Evolutionary conservation across 495 filamentous ascomycete species (phyloP).

Genomic region (Daldinia bambusicola): DNA sequence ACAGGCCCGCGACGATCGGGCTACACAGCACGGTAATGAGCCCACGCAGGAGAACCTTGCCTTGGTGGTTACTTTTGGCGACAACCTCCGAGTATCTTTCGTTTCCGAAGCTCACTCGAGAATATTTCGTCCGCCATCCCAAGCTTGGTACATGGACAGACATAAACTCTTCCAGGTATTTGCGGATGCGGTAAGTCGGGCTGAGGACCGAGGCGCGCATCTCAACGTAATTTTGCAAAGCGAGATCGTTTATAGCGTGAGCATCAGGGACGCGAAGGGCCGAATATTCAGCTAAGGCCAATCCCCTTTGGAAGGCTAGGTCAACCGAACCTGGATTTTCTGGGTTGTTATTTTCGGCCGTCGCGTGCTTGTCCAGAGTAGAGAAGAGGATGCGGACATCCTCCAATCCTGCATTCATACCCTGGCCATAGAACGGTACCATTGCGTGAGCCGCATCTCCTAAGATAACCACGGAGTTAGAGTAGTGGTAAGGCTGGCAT

Average conservation of each 20-base stretch:
- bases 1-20: conserved; percentile 43
- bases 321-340: conserved; percentile 24
- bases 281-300: conserved; percentile 79
- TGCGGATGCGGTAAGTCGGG: conserved; percentile 78
- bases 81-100: conserved; percentile 88
- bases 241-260: conserved; percentile 90
- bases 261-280: conserved; percentile 77
- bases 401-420: conserved; percentile 88
- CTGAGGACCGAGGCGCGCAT: conserved; percentile 87
- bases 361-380: conserved; percentile 70
- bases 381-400: conserved; percentile 85
- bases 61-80: conserved; percentile 72
- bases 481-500: conserved; percentile 86
- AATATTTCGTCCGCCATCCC: conserved; percentile 93
- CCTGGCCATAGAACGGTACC: conserved; percentile 94
- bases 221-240: conserved; percentile 89
- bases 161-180: conserved; percentile 85
- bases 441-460: conserved; percentile 98
- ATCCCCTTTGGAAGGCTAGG: conserved; percentile 55
- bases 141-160: conserved; percentile 76
- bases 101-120: conserved; percentile 91
- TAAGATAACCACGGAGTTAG: conserved; percentile 79
- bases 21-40: conserved; percentile 45
- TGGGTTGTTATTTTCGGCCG: conserved; percentile 45
- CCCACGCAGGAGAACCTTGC: conserved; percentile 62